A percentile compares a stretch with the other conserved stretches of the same genome.
Conservation (phyloP, 2,329 filamentous ascomycete species). For the Aspergillus japonicus region DNA sequence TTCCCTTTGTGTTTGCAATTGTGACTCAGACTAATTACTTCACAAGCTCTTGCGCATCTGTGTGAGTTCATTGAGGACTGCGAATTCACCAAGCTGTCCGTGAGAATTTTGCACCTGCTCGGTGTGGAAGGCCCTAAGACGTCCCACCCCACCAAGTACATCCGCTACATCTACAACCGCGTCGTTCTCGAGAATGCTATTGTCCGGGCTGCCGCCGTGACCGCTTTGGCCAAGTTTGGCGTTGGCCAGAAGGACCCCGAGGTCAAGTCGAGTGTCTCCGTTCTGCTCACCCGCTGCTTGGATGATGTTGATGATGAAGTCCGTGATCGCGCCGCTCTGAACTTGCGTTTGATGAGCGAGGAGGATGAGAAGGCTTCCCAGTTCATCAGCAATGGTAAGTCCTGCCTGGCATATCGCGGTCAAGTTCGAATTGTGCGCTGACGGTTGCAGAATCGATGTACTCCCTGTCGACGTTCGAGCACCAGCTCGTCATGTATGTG, state of each 20-base stretch:
- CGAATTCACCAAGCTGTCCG: slow-evolving; percentile 96
- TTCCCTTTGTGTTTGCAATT: background rate
- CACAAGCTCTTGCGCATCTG: slow-evolving; percentile 77
- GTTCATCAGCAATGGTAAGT: slow-evolving; percentile 88
- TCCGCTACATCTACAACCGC: slow-evolving; percentile 98
- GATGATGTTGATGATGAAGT: slow-evolving; percentile 98
- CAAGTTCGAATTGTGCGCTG: slow-evolving; percentile 16
- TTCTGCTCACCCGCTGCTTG: slow-evolving; percentile 86
- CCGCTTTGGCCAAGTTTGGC: slow-evolving; percentile 93
- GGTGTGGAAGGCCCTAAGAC: slow-evolving; percentile 95
- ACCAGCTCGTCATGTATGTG: slow-evolving; percentile 96
- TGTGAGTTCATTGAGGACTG: slow-evolving; percentile 99
- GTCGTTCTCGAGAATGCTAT: slow-evolving; percentile 97
- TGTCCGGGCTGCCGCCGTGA: slow-evolving; percentile 90
- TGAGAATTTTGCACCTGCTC: slow-evolving; percentile 89
- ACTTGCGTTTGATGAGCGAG: slow-evolving; percentile 86
- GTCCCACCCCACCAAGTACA: slow-evolving; percentile 94
- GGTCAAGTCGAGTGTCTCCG: slow-evolving; percentile 91
- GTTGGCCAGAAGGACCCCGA: slow-evolving; percentile 95
- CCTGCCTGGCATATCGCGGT: background rate
- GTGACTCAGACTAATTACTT: slow-evolving; percentile 19
- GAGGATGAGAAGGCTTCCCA: slow-evolving; percentile 80
- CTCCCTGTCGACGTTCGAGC: slow-evolving; percentile 90
- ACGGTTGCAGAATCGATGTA: slow-evolving; percentile 77
- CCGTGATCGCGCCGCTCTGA: slow-evolving; percentile 88